A percentile compares a stretch with the other conserved stretches of the same genome.
Evolutionary conservation across 2,329 filamentous ascomycete species (phyloP).

Genomic region (Fusarium keratoplasticum): DNA sequence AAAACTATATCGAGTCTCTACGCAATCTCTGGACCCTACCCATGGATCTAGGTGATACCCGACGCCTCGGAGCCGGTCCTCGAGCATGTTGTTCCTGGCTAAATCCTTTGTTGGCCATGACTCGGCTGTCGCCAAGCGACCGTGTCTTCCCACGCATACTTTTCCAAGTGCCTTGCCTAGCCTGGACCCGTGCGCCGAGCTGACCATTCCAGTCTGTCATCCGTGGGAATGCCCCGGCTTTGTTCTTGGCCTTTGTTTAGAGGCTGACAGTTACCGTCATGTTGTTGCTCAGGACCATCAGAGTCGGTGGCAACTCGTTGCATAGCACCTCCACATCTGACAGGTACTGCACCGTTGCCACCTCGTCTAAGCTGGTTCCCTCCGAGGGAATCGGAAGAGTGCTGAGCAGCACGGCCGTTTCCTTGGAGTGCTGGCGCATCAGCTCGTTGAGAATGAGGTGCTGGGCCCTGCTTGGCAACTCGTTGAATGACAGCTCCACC

Average conservation of each 20-base stretch:
- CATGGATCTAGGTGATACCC: neutral
- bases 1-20: slow-evolving; percentile 30
- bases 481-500: slow-evolving; percentile 84
- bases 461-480: slow-evolving; percentile 85
- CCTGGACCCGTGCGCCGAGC: slow-evolving; percentile 1
- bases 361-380: slow-evolving; percentile 78
- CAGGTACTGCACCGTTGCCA: slow-evolving; percentile 78
- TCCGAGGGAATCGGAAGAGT: slow-evolving; percentile 85
- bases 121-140: slow-evolving; percentile 14
- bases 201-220: slow-evolving; percentile 27
- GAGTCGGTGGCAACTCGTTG: slow-evolving; percentile 77
- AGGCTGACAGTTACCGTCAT: slow-evolving; percentile 89
- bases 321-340: slow-evolving; percentile 83
- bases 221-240: slow-evolving; percentile 34
- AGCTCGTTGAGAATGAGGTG: slow-evolving; percentile 89
- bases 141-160: slow-evolving; percentile 19
- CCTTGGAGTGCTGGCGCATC: slow-evolving; percentile 73
- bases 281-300: slow-evolving; percentile 87
- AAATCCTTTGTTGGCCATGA: slow-evolving; percentile 33
- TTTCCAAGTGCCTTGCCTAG: slow-evolving; percentile 7
- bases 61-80: slow-evolving; percentile 10
- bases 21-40: neutral
- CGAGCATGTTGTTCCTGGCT: slow-evolving; percentile 31
- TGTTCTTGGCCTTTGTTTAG: slow-evolving; percentile 48
- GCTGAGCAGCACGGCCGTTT: slow-evolving; percentile 84